Evolutionary conservation across 768 basidiomycete species (phyloP), one percentile per base, ranked within the genome.

Genomic region (Psilocybe azurescens): DNA sequence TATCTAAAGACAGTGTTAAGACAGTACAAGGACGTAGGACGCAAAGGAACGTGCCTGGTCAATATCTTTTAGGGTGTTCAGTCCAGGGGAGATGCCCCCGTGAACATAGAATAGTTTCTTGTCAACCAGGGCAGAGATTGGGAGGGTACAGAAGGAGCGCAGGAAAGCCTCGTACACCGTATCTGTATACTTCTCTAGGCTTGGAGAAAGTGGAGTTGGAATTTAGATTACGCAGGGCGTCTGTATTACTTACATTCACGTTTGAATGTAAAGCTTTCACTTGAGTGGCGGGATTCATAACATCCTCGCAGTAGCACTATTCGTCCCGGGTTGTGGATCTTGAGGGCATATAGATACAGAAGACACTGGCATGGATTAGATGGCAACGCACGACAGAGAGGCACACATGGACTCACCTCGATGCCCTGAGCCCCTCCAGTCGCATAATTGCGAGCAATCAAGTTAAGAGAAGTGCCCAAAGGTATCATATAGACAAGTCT

Each of bases 211-310:
- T 24, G 39, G 24, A 24, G 24, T 24, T 63, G 3, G 33, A 36
- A 11, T 36, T 11, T 7, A 36, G 11, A 11, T 36, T 36, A 36
- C 33, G 24, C 24, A 36, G 6, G 33, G 33, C 53, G 56, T 58
- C 28, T 46, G 48, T 66, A 32, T 52, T 32, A 75, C 89, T 77
- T 68, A 96, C 91, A 91, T 90, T 99, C 97, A 64, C 94, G 90
- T 79, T 95, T 96, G 81, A 99, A 99, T 8, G 97, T 98, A 72
- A 98, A 97, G 74, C 95, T 97, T 76, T 96, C 95, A 2, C 96
- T 98, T 98, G 81, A 24, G 78, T 99, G 95, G 41, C 90, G 87
- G 73, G 95, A 99, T 81, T 99, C 97, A 77, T 99, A 97, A 73
- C 98, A 98, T 7, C 97, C 97, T 53, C 97, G 89, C 36, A 99